Evolutionary conservation across 352 stramenopile species (phyloP), one percentile per base, ranked within the genome.

Genomic region (Globisporangium sylvaticum): DNA sequence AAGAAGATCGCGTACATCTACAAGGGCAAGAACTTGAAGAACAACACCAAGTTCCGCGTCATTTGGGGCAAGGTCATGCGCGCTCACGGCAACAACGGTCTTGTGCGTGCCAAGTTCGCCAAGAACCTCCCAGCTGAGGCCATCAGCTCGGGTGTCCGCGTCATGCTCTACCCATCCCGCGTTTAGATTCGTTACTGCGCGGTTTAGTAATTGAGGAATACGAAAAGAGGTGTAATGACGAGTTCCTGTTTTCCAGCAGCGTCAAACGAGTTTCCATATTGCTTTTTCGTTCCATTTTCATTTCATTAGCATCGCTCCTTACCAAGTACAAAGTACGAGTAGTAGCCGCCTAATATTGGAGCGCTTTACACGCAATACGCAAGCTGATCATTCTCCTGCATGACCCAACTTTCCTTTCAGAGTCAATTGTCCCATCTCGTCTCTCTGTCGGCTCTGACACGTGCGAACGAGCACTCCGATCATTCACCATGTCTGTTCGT

Each of bases 1-100:
- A 99, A 99, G 95, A 97, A 97, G 73, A 94, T 99, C 73, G 98
- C 97, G 48, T 99, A 99, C 92, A 99, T 99, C 78, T 99, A 99
- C 93, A 99, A 99, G 94, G 89, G 80, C 81, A 95, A 95, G 83
- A 84, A 81, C 65, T 74, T 94, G 66, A 97, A 96, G 95, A 98
- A 98, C 78, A 95, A 92, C 82, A 94, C 92, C 65, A 99, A 99
- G 84, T 99, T 98, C 90, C 93, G 97, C 74, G 96, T 99, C 67
- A 98, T 99, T 72, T 99, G 98, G 97, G 98, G 98, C 78, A 99
- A 98, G 82, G 96, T 99, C 54, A 96, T 82, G 74, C 92, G 97
- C 64, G 83, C 93, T 60, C 98, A 99, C 82, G 98, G 98, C 79
- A 98, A 92, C 83, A 99, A 99, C 83, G 98, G 98, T 67, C 92